Evolutionary conservation across 352 stramenopile species (phyloP).

Genomic region (Phytophthora tubulina): DNA sequence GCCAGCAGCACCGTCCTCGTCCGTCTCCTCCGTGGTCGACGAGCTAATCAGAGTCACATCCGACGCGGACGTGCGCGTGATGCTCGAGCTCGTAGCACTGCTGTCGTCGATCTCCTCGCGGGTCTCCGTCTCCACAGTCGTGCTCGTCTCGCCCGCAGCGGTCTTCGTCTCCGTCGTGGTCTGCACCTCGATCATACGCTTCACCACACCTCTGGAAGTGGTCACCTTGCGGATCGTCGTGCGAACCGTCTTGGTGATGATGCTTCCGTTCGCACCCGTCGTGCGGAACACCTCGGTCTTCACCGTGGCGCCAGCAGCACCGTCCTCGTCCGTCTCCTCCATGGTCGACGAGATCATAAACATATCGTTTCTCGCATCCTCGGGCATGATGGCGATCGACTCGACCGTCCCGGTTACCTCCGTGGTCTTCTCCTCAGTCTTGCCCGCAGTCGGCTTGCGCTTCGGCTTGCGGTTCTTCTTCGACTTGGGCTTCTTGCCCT

Average conservation of each 20-base stretch:
- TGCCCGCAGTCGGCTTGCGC: slow-evolving; percentile 2
- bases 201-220: slow-evolving; percentile 25
- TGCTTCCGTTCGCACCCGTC: slow-evolving; percentile 21
- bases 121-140: slow-evolving; percentile 29
- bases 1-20: slow-evolving; percentile 18
- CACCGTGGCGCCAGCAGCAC: slow-evolving; percentile 4
- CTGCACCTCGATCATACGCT: slow-evolving; percentile 33
- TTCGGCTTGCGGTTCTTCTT: not conserved
- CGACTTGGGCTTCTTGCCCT: not conserved
- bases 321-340: slow-evolving; percentile 21
- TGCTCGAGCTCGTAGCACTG: slow-evolving; percentile 3
- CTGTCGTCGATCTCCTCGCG: slow-evolving; percentile 28
- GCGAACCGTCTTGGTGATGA: slow-evolving; percentile 25
- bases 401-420: not conserved
- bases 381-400: not conserved
- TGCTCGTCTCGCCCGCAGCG: slow-evolving; percentile 22
- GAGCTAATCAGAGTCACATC: slow-evolving; percentile 27
- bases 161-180: slow-evolving; percentile 31
- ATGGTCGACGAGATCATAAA: too few relatives aligned
- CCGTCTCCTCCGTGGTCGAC: slow-evolving; percentile 24
- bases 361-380: too few relatives aligned
- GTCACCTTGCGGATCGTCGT: slow-evolving; percentile 34
- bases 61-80: slow-evolving; percentile 10
- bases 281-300: slow-evolving; percentile 25
- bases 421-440: slow-evolving; percentile 6